These are phyloP conservation scores for Ramaria rubella DNA, from an alignment of 768 basidiomycete species.

Conservation along the genomic window DNA sequence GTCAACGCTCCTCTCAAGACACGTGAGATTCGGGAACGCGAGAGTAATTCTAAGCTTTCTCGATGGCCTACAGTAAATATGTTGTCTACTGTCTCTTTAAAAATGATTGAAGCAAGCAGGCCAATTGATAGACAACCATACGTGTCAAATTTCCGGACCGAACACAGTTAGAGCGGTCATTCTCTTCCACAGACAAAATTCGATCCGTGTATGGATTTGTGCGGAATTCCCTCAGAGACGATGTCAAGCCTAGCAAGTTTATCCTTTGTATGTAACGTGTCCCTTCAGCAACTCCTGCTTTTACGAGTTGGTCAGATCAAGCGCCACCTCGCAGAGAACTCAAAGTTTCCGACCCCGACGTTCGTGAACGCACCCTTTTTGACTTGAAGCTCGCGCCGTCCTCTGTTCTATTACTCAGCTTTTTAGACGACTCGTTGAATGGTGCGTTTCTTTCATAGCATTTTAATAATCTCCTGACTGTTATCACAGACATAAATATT, in stretches of 20 bases:
- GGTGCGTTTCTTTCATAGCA: slow-evolving; percentile 33
- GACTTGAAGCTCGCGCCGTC: slow-evolving; percentile 76
- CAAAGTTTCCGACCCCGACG: slow-evolving; percentile 69
- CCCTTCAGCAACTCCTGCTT: background rate
- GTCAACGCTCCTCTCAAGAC: slow-evolving; percentile 66
- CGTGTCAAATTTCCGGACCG: slow-evolving; percentile 77
- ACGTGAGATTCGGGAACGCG: slow-evolving; percentile 55
- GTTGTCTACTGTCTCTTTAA: slow-evolving; percentile 6
- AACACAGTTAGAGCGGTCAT: slow-evolving; percentile 71
- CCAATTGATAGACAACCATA: slow-evolving; percentile 60
- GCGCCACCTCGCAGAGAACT: slow-evolving; percentile 76
- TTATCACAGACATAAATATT: slow-evolving; percentile 20
- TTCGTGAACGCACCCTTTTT: slow-evolving; percentile 59
- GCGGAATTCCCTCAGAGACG: slow-evolving; percentile 59
- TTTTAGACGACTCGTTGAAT: slow-evolving; percentile 66
- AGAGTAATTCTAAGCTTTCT: slow-evolving; percentile 50
- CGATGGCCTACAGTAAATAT: slow-evolving; percentile 65
- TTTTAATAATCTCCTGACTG: background rate
- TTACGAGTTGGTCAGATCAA: slow-evolving; percentile 48
- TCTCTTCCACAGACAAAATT: slow-evolving; percentile 75
- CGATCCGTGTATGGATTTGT: slow-evolving; percentile 82
- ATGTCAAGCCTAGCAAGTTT: slow-evolving; percentile 74
- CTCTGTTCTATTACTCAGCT: slow-evolving; percentile 68
- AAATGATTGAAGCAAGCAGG: slow-evolving; percentile 15
- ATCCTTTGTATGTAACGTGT: slow-evolving; percentile 58